Conservation (phyloP, 805 yeast genomes). For the Kuraishia capsulata region DNA sequence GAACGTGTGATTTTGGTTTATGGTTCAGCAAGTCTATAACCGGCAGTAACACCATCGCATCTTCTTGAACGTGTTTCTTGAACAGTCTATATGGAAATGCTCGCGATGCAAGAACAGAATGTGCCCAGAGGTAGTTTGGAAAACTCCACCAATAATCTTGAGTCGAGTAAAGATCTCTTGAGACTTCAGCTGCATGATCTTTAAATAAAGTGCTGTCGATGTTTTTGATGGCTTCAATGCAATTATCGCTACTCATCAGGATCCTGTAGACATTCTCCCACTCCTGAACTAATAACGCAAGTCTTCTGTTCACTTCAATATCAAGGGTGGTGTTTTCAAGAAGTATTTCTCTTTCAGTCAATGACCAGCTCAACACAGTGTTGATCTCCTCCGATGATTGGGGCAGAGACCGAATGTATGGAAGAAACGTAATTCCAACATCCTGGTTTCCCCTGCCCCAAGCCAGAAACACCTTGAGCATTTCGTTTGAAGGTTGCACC, state of each 20-base stretch:
- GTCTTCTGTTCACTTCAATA: background rate
- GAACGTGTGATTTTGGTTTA: slow-evolving; percentile 45
- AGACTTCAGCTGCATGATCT: background rate
- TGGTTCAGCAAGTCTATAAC: slow-evolving; percentile 77
- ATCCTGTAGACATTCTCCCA: too few relatives aligned
- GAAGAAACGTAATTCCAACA: background rate
- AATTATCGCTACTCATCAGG: too few relatives aligned
- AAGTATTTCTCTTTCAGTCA: background rate
- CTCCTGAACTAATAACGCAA: too few relatives aligned
- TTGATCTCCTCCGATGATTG: slow-evolving; percentile 17
- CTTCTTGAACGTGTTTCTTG: slow-evolving; percentile 22
- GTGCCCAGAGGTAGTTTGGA: slow-evolving; percentile 68
- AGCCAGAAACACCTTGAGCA: background rate
- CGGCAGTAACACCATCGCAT: slow-evolving; percentile 55
- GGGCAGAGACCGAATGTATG: slow-evolving; percentile 2
- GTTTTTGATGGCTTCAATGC: too few relatives aligned
- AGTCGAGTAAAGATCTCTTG: too few relatives aligned
- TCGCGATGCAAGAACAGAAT: slow-evolving; percentile 60
- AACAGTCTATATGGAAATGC: slow-evolving; percentile 71
- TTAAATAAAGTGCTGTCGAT: background rate
- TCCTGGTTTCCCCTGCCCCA: background rate
- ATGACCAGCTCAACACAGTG: slow-evolving; percentile 18
- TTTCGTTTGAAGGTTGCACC: background rate
- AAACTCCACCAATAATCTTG: too few relatives aligned
- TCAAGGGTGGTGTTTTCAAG: background rate